Base-by-base conservation (phyloP, 768 basidiomycete genomes). In the Lactifluus subvellereus region DNA sequence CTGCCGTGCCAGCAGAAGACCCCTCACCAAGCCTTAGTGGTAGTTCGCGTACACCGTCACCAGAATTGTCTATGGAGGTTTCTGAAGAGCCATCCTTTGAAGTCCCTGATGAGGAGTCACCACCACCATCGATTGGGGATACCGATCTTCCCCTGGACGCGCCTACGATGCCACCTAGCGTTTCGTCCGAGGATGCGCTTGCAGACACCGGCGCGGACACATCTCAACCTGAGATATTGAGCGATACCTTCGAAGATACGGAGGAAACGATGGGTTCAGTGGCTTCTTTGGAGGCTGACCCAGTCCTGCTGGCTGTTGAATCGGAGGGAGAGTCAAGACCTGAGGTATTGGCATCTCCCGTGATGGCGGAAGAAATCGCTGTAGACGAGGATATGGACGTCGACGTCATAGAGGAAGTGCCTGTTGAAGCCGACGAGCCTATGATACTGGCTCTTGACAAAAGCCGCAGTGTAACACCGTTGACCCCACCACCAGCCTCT, bases 61-160 rank as follows among this genome's bases (percentile, higher is more conserved):
- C 64, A 20, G 64, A 65, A 27, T 20, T 54, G 38, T 50, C 61
- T 5, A 48, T 62, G 37, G 55, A 57, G 27, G 49, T 52, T n/a
- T 16, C 52, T n/a, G 64, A 63, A 18, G 64, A 62, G 1, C 47
- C 20, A 7, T 56, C 60, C 1, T 49, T 63, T 32, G 55, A 65
- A 35, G 33, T 53, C 6, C 54, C 37, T 10, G 54, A 65, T 6
- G 54, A 37, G 18, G 63, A 55, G 22, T 58, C 54, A 11, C 48
- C 54, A 20, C 57, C 43, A 10, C 40, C 62, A 18, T 54, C 33
- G 11, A 13, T 9, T 14, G 48, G 16, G 5, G 42, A 59, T 9
- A 5, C 30, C 40, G 52, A 42, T 13, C 54, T 3, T 22, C 53
- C 49, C 14, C 40, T 37, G 58, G 59, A 45, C 18, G 40, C 13